Percentiles rank a stretch among this genome's conserved stretches.
phyloP scores from a whole-genome alignment of 1,284 basidiomycete genomes.

The Inonotus obliquus region DNA sequence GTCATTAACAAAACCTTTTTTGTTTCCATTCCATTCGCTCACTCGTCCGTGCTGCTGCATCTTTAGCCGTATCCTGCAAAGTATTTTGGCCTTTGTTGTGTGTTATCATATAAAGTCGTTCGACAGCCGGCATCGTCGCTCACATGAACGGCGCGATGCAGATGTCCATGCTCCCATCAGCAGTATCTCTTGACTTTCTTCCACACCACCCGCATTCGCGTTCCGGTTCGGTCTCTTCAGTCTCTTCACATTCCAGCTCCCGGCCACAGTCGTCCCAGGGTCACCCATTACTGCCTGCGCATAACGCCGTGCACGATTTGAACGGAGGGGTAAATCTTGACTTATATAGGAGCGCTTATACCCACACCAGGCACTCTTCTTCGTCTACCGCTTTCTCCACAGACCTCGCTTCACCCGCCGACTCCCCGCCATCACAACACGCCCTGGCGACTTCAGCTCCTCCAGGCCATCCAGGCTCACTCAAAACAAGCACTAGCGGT shows the following conservation, averaged over 20 bases:
- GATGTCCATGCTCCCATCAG: slow-evolving; percentile 51
- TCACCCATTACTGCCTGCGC: slow-evolving; percentile 38
- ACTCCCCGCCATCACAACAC: slow-evolving; percentile 69
- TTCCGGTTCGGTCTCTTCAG: slow-evolving; percentile 66
- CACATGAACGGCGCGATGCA: slow-evolving; percentile 59
- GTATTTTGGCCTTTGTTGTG: slow-evolving; percentile 21
- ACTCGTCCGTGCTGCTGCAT: slow-evolving; percentile 20
- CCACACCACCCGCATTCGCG: slow-evolving; percentile 60
- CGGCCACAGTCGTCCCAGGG: slow-evolving; percentile 74
- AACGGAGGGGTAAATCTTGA: slow-evolving; percentile 19
- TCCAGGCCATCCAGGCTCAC: slow-evolving; percentile 18
- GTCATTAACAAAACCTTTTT: not conserved
- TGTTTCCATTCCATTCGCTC: slow-evolving; percentile 11
- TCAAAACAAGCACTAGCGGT: slow-evolving; percentile 49
- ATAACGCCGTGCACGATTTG: not conserved
- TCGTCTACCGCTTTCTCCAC: slow-evolving; percentile 38
- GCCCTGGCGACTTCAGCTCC: slow-evolving; percentile 59
- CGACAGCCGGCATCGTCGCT: slow-evolving; percentile 29
- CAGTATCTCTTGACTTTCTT: slow-evolving; percentile 63
- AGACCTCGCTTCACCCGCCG: slow-evolving; percentile 44
- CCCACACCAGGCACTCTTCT: slow-evolving; percentile 38
- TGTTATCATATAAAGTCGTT: slow-evolving; percentile 6
- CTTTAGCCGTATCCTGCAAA: slow-evolving; percentile 19
- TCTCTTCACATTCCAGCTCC: slow-evolving; percentile 65
- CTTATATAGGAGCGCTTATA: slow-evolving; percentile 35